A percentile compares a stretch with the other conserved stretches of the same genome.
phyloP scores from a whole-genome alignment of 495 filamentous ascomycete genomes.

The Trichoderma virens region DNA sequence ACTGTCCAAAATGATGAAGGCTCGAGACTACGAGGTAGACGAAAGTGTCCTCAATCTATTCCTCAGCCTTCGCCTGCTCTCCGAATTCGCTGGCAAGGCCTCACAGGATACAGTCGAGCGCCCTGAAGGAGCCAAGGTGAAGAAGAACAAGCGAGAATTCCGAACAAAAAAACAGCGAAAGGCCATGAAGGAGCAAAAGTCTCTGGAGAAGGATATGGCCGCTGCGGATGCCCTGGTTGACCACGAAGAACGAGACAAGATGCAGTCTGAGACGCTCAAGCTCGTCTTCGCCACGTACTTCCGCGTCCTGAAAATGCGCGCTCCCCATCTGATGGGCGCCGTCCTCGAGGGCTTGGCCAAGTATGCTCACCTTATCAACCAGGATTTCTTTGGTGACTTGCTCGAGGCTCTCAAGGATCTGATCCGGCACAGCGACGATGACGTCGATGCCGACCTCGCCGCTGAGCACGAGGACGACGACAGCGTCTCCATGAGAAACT shows the following conservation, averaged over 20 bases:
- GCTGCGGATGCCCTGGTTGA: slow-evolving; percentile 84
- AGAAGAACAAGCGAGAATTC: slow-evolving; percentile 59
- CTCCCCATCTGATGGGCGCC: slow-evolving; percentile 78
- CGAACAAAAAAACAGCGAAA: slow-evolving; percentile 44
- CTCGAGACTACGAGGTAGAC: slow-evolving; percentile 67
- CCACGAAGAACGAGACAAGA: slow-evolving; percentile 84
- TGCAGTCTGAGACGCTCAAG: slow-evolving; percentile 90
- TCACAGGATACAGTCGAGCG: slow-evolving; percentile 67
- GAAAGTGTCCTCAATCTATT: slow-evolving; percentile 87
- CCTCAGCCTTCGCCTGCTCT: slow-evolving; percentile 77
- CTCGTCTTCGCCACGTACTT: slow-evolving; percentile 94
- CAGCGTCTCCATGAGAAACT: slow-evolving; percentile 47
- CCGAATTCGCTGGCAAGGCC: slow-evolving; percentile 75
- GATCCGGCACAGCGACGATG: slow-evolving; percentile 58
- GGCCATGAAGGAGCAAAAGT: slow-evolving; percentile 71
- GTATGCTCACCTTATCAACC: slow-evolving; percentile 93
- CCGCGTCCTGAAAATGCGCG: slow-evolving; percentile 77
- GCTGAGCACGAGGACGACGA: slow-evolving; percentile 35
- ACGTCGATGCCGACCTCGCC: slow-evolving; percentile 28
- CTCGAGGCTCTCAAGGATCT: slow-evolving; percentile 91
- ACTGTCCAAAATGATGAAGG: slow-evolving; percentile 90
- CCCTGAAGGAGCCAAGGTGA: slow-evolving; percentile 47
- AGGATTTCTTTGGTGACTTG: slow-evolving; percentile 95
- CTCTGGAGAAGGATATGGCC: slow-evolving; percentile 85
- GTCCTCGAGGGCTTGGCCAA: slow-evolving; percentile 78